Percentiles rank a stretch among this genome's conserved stretches.
phyloP scores from a whole-genome alignment of 2,329 filamentous ascomycete species.

The Amphichorda felina region DNA sequence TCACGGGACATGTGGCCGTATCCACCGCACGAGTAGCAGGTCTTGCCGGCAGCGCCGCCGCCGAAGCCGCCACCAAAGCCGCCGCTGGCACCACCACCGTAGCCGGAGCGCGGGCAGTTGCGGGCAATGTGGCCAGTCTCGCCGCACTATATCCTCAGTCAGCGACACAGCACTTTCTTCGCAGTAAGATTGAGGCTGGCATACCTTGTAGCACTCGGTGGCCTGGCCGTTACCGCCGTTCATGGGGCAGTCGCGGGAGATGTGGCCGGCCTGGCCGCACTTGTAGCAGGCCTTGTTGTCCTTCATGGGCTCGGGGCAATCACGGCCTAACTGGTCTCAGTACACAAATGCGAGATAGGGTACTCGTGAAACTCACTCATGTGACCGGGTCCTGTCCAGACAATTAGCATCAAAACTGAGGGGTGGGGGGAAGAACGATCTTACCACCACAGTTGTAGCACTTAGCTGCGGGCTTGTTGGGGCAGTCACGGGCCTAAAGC shows the following conservation, averaged over 20 bases:
- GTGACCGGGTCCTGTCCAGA: slow-evolving; percentile 48
- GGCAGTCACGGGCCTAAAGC: slow-evolving; percentile 67
- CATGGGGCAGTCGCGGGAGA: slow-evolving; percentile 74
- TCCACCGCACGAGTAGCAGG: slow-evolving; percentile 96
- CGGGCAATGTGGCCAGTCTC: slow-evolving; percentile 94
- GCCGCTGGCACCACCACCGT: slow-evolving; percentile 30
- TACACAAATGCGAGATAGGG: not conserved
- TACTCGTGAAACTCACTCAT: slow-evolving; percentile 48
- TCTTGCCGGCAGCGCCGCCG: slow-evolving; percentile 55
- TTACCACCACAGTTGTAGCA: slow-evolving; percentile 77
- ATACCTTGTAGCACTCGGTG: slow-evolving; percentile 81
- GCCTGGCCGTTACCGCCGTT: slow-evolving; percentile 33
- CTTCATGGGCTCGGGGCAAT: slow-evolving; percentile 82
- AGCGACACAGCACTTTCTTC: not conserved
- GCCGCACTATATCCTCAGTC: slow-evolving; percentile 50
- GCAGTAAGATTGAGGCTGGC: slow-evolving; percentile 1
- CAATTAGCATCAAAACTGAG: not conserved
- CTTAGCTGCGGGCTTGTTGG: slow-evolving; percentile 70
- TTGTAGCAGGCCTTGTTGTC: slow-evolving; percentile 71
- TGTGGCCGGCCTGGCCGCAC: slow-evolving; percentile 76
- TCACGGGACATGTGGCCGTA: slow-evolving; percentile 89
- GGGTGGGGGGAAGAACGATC: slow-evolving; percentile 15
- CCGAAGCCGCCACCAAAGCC: slow-evolving; percentile 35
- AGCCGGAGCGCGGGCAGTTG: slow-evolving; percentile 63
- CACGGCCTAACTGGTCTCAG: slow-evolving; percentile 51